Percentiles rank a stretch among this genome's conserved stretches.
These are phyloP conservation scores for Paraurostyla sp. DNA, from an alignment of 73 alveolate genomes.

Conservation along the genomic window DNA sequence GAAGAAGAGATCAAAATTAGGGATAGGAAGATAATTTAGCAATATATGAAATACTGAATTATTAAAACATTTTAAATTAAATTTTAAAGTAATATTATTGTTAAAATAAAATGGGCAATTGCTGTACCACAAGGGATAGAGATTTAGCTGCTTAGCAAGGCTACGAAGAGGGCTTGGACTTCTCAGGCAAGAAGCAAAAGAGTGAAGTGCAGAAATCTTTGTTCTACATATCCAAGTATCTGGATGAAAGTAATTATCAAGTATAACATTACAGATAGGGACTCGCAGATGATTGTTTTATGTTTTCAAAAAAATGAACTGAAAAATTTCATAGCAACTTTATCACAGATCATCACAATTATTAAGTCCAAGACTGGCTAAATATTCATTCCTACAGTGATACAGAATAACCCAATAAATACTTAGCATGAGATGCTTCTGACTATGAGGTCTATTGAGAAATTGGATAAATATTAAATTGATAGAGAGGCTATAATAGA, in stretches of 20 bases:
- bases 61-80: neutral
- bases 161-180: no score
- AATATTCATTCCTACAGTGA: constrained; percentile 41
- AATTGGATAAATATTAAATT: constrained; percentile 6
- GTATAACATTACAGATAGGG: constrained; percentile 13
- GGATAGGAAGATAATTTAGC: constrained; percentile 13
- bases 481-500: constrained; percentile 25
- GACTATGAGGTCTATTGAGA: constrained; percentile 40
- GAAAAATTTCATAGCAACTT: neutral
- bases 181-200: neutral
- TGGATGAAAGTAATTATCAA: constrained; percentile 6
- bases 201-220: constrained; percentile 11
- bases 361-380: constrained; percentile 32
- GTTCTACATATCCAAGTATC: neutral
- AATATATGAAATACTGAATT: constrained; percentile 15
- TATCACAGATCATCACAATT: neutral
- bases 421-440: constrained; percentile 22
- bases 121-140: constrained; percentile 48
- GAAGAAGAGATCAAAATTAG: neutral
- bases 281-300: constrained; percentile 39
- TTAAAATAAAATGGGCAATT: constrained; percentile 44
- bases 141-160: neutral
- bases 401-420: constrained; percentile 26
- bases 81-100: neutral
- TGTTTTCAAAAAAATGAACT: constrained; percentile 15